A percentile compares a stretch with the other conserved stretches of the same genome.
Evolutionary conservation across 805 yeast genomes (phyloP).

Genomic region (Pichia gijzeniarum): DNA sequence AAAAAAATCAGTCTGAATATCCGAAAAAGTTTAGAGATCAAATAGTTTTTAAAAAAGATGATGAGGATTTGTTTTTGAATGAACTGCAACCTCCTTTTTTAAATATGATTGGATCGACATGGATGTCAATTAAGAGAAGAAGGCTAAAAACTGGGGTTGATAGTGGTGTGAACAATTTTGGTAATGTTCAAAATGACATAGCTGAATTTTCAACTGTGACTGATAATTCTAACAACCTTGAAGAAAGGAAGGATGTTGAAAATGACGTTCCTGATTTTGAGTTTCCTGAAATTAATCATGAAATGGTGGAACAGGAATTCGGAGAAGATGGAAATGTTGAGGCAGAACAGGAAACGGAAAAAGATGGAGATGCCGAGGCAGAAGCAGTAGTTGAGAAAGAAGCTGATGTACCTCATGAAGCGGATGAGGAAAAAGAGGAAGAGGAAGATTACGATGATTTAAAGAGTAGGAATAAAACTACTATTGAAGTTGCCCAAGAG

Average conservation of each 20-base stretch:
- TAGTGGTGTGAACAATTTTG: neutral
- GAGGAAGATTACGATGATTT: conserved; percentile 10
- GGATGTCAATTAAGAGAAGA: conserved; percentile 17
- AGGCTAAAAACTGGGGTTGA: conserved; percentile 3
- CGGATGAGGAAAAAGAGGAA: neutral
- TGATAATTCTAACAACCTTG: neutral
- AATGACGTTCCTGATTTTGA: conserved; percentile 1
- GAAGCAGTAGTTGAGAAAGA: neutral
- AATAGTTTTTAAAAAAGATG: neutral
- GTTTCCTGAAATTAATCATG: neutral
- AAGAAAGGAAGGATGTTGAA: neutral
- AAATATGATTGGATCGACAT: conserved; percentile 9
- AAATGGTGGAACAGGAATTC: neutral
- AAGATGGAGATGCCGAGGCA: neutral
- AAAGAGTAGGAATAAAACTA: conserved; percentile 36
- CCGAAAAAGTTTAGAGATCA: conserved; percentile 13
- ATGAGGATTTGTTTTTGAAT: neutral
- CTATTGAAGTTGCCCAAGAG: conserved; percentile 46
- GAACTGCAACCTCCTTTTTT: conserved; percentile 12
- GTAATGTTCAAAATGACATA: neutral
- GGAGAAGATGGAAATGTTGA: neutral
- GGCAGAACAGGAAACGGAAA: neutral
- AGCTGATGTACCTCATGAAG: neutral
- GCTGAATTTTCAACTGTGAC: neutral
- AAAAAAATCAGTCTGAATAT: conserved; percentile 26